A percentile compares a stretch with the other conserved stretches of the same genome.
Conservation (phyloP, 108 stramenopile genomes). For the Fragilariopsis cylindrus region DNA sequence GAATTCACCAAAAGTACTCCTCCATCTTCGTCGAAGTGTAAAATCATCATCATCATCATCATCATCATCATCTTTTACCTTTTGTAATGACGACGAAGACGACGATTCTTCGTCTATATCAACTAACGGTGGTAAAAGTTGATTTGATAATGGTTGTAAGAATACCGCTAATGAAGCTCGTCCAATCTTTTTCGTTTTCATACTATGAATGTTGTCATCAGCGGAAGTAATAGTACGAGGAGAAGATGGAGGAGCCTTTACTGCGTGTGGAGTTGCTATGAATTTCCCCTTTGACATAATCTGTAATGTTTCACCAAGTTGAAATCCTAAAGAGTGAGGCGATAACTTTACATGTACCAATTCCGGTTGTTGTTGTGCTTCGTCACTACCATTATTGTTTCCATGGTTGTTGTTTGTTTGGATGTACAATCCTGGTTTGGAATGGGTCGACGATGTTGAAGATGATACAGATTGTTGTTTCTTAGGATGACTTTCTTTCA, state of each 20-base stretch:
- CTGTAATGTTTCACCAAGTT: conserved; percentile 92
- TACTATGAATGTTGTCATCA: conserved; percentile 4
- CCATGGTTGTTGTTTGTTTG: conserved; percentile 31
- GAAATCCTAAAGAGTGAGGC: conserved; percentile 74
- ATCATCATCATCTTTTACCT: not conserved
- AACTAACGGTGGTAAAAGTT: conserved; percentile 19
- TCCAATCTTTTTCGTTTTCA: not conserved
- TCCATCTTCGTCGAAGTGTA: conserved; percentile 15
- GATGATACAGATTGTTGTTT: not conserved
- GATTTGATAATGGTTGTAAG: conserved; percentile 21
- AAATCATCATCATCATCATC: not conserved
- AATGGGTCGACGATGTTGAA: not conserved
- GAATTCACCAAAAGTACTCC: conserved; percentile 38
- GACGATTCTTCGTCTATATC: conserved; percentile 8
- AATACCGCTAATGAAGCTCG: conserved; percentile 33
- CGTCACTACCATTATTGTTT: not conserved
- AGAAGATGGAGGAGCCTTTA: conserved; percentile 15
- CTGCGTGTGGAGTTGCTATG: conserved; percentile 94
- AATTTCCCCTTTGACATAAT: conserved; percentile 89
- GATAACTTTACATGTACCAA: conserved; percentile 64
- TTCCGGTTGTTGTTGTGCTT: conserved; percentile 14
- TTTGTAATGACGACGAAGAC: too few relatives aligned
- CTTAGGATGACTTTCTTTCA: not conserved
- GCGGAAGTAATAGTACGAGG: not conserved
- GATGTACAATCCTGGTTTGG: conserved; percentile 81